These are phyloP conservation scores for Diospyros kaki DNA, from an alignment of 148 eudicot species.

Conservation along the genomic window DNA sequence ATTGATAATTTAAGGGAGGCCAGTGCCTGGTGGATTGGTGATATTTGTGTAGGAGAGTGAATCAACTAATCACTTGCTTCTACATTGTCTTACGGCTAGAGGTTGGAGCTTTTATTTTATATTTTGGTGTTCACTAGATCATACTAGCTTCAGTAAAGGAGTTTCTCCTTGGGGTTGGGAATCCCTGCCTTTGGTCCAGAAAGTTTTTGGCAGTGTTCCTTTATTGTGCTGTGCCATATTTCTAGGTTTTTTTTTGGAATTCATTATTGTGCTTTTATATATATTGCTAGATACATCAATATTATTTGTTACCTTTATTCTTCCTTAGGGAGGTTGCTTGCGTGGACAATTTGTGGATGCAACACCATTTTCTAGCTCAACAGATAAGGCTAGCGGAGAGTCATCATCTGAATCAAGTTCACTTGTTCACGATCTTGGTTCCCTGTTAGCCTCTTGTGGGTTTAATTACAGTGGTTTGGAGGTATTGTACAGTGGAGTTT, in stretches of 20 bases:
- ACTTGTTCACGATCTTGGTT: slow-evolving; percentile 77
- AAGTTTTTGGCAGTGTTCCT: too few species aligned
- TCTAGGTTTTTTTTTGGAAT: neutral
- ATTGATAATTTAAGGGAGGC: too few species aligned
- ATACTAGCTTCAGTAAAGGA: too few species aligned
- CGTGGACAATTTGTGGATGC: slow-evolving; percentile 79
- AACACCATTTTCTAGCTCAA: slow-evolving; percentile 60
- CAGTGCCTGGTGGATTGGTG: too few species aligned
- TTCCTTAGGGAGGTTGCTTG: slow-evolving; percentile 73
- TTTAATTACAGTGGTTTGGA: slow-evolving; percentile 76
- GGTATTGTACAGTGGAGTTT: slow-evolving; percentile 83
- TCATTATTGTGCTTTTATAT: neutral
- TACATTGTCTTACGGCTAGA: too few species aligned
- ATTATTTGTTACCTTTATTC: slow-evolving; percentile 1
- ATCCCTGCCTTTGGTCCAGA: too few species aligned
- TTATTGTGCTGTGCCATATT: neutral
- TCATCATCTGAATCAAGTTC: slow-evolving; percentile 37
- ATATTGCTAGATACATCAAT: neutral
- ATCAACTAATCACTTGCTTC: too few species aligned
- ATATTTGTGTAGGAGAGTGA: too few species aligned
- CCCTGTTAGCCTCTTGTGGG: slow-evolving; percentile 55
- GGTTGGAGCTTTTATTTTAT: too few species aligned
- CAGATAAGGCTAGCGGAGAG: slow-evolving; percentile 34
- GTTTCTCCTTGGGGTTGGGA: too few species aligned
- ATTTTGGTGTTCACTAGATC: too few species aligned